Conservation (phyloP, 116 monocot genomes). For the Trichopus zeylanicus region DNA sequence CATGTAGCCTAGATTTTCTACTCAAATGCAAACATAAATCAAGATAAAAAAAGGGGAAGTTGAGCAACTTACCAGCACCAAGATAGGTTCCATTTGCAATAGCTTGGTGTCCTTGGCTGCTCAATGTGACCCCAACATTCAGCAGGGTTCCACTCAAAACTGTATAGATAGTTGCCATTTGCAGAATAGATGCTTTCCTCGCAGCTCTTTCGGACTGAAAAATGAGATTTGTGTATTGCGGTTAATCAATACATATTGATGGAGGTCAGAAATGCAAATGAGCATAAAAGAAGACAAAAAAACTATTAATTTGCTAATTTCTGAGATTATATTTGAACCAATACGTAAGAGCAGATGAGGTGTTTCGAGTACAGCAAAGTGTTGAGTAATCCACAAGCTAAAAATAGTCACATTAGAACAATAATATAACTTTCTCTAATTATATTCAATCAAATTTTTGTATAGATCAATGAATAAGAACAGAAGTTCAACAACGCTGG, state of each 20-base stretch:
- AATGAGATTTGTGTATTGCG: not conserved
- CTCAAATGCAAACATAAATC: not conserved
- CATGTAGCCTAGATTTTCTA: too few species aligned
- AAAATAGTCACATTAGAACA: too few species aligned
- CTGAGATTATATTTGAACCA: too few species aligned
- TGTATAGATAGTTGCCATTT: slow-evolving; percentile 88
- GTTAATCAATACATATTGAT: not conserved
- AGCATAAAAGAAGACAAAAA: not conserved
- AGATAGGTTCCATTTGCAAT: slow-evolving; percentile 76
- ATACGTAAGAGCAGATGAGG: too few species aligned
- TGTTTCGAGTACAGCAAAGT: too few species aligned
- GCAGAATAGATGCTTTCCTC: slow-evolving; percentile 73
- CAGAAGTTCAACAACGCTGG: too few species aligned
- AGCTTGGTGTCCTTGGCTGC: slow-evolving; percentile 56
- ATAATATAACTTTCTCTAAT: too few species aligned
- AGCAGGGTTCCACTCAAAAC: slow-evolving; percentile 75
- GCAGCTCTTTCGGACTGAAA: slow-evolving; percentile 92
- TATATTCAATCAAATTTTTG: too few species aligned
- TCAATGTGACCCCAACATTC: slow-evolving; percentile 75
- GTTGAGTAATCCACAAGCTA: too few species aligned
- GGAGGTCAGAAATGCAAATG: not conserved
- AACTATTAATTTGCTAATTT: not conserved
- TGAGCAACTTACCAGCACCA: slow-evolving; percentile 64
- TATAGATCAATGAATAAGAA: too few species aligned
- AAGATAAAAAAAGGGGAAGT: not conserved